Evolutionary conservation across 208 protist species (phyloP).

Genomic region (Strigomonas culicis): DNA sequence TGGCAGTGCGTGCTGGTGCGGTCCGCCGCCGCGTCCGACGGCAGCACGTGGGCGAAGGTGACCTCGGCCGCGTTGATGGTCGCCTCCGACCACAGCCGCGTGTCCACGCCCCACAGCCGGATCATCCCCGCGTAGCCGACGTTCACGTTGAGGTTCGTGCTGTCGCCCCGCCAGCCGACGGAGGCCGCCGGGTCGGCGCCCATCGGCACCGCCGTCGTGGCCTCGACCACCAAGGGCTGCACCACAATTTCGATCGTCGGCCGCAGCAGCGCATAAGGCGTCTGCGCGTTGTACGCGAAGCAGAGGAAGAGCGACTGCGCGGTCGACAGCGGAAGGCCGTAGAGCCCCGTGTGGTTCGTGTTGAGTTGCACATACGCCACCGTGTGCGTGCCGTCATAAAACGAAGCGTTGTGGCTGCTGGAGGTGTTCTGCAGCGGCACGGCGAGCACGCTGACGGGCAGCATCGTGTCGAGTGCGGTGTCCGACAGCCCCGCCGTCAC

Average conservation of each 20-base stretch:
- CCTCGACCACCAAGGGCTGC: conserved; percentile 30
- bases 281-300: conserved; percentile 43
- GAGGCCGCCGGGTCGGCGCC: conserved; percentile 7
- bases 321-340: conserved; percentile 20
- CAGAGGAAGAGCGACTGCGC: conserved; percentile 26
- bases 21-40: conserved; percentile 12
- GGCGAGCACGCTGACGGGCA: conserved; percentile 41
- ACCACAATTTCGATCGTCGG: conserved; percentile 35
- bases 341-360: conserved; percentile 71
- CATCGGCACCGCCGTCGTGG: conserved; percentile 15
- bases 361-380: conserved; percentile 58
- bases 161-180: conserved; percentile 3
- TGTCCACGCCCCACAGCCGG: conserved; percentile 49
- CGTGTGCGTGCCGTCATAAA: neutral
- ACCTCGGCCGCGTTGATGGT: conserved; percentile 48
- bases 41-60: conserved; percentile 32
- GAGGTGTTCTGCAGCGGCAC: conserved; percentile 12
- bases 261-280: conserved; percentile 33
- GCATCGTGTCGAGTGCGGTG: conserved; percentile 47
- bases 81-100: conserved; percentile 46
- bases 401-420: neutral
- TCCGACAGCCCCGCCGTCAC: conserved; percentile 19
- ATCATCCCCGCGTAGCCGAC: conserved; percentile 59
- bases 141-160: conserved; percentile 39
- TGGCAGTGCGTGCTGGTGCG: conserved; percentile 49